These are phyloP conservation scores for Canariomyces notabilis DNA, from an alignment of 2,329 filamentous ascomycete genomes.

Conservation along the genomic window DNA sequence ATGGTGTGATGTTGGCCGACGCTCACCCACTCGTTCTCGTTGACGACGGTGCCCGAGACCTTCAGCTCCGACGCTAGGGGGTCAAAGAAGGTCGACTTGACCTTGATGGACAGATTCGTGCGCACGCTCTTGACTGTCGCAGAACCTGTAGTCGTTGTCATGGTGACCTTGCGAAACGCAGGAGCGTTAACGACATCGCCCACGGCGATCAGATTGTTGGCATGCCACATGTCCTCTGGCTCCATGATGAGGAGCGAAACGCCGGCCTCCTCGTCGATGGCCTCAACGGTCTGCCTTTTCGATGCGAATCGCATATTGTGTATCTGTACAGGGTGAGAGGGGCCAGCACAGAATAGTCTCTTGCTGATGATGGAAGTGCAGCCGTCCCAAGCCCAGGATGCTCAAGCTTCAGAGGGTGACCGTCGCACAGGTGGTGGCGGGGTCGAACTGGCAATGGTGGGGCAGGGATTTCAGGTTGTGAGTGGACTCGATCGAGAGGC, in stretches of 20 bases:
- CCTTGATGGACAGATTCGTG: constrained; percentile 52
- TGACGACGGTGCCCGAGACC: constrained; percentile 50
- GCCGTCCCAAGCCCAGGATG: too few species aligned
- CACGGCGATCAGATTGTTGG: constrained; percentile 54
- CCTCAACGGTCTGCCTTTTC: constrained; percentile 35
- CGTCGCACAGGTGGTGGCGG: too few species aligned
- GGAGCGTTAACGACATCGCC: constrained; percentile 51
- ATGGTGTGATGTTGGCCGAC: constrained; percentile 56
- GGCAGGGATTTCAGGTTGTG: too few species aligned
- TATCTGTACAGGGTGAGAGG: too few species aligned
- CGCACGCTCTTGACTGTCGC: constrained; percentile 48
- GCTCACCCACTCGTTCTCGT: constrained; percentile 49
- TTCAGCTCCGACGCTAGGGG: constrained; percentile 50
- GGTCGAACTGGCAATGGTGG: too few species aligned
- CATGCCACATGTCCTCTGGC: constrained; percentile 51
- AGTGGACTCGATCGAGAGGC: too few species aligned
- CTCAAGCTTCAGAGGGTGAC: too few species aligned
- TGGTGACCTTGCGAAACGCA: constrained; percentile 51
- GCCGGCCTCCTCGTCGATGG: constrained; percentile 35
- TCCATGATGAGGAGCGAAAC: constrained; percentile 38
- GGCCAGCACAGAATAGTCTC: too few species aligned
- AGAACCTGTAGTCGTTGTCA: constrained; percentile 42
- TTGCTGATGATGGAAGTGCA: not conserved
- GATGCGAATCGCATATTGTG: constrained; percentile 36
- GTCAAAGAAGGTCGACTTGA: constrained; percentile 56